Percentiles rank a stretch among this genome's conserved stretches.
phyloP scores from a whole-genome alignment of 2,329 filamentous ascomycete species.

The Aurifilum marmelostoma region DNA sequence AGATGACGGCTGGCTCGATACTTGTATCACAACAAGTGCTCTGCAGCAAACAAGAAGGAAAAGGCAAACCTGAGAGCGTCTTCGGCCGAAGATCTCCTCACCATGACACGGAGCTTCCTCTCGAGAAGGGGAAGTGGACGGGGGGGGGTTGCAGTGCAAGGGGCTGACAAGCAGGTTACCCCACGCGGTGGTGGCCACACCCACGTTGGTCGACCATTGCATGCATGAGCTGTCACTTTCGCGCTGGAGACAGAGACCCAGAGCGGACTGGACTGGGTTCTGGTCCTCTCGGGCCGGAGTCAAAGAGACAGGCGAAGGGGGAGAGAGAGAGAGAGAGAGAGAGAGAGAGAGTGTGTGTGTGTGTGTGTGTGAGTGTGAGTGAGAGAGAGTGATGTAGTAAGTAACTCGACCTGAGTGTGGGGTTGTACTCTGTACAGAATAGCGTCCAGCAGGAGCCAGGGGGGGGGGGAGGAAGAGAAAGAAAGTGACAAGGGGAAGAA shows the following conservation, averaged over 20 bases:
- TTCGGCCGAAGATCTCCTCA: conserved; percentile 23
- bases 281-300: conserved; percentile 1
- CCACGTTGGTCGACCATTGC: conserved; percentile 20
- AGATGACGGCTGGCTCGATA: conserved; percentile 23
- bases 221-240: conserved; percentile 25
- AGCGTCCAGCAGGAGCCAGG: no score
- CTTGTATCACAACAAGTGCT: conserved; percentile 25
- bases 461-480: not conserved
- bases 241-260: not conserved
- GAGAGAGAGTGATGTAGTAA: not conserved
- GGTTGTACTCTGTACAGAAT: not conserved
- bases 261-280: not conserved
- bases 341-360: not conserved
- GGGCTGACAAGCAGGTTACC: conserved; percentile 21
- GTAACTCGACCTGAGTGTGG: not conserved
- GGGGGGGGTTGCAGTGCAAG: conserved; percentile 22
- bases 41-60: conserved; percentile 4
- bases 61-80: conserved; percentile 14
- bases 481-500: not conserved
- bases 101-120: conserved; percentile 22
- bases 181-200: conserved; percentile 20
- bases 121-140: conserved; percentile 14
- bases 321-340: not conserved
- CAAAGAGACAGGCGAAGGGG: not conserved
- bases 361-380: no score